These are phyloP conservation scores for Nakaseomyces sp. DNA, from an alignment of 1,139 yeast genomes.

Conservation along the genomic window DNA sequence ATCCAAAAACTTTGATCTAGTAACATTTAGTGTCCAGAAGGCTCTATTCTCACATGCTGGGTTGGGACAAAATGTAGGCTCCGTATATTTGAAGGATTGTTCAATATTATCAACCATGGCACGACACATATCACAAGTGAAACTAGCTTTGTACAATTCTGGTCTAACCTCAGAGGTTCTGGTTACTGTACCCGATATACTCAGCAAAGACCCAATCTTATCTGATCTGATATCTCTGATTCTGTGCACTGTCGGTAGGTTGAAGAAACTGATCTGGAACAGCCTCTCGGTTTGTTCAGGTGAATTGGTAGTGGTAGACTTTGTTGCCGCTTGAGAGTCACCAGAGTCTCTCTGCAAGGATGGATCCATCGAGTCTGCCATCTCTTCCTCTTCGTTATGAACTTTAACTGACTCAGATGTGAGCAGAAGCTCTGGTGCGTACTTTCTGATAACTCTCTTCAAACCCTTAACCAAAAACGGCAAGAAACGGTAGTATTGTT, in stretches of 20 bases:
- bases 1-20: conserved; percentile 83
- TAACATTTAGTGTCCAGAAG: conserved; percentile 73
- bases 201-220: conserved; percentile 74
- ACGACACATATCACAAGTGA: conserved; percentile 83
- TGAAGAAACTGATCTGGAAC: conserved; percentile 84
- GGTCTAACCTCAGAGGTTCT: conserved; percentile 97
- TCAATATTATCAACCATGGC: conserved; percentile 84
- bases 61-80: conserved; percentile 85
- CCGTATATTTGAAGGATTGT: conserved; percentile 88
- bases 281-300: conserved; percentile 50
- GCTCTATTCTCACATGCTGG: conserved; percentile 84
- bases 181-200: conserved; percentile 92
- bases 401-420: conserved; percentile 37
- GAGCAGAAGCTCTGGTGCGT: conserved; percentile 57
- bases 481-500: conserved; percentile 84
- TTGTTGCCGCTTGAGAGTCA: conserved; percentile 20
- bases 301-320: conserved; percentile 19
- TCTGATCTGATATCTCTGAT: conserved; percentile 88
- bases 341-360: conserved; percentile 9
- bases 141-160: conserved; percentile 78
- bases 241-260: conserved; percentile 72
- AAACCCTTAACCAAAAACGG: conserved; percentile 78
- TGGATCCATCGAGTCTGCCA: conserved; percentile 13
- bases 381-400: conserved; percentile 30
- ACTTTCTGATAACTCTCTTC: conserved; percentile 58